phyloP scores from a whole-genome alignment of 73 alveolate species.

The Paramecium sonneborni region DNA sequence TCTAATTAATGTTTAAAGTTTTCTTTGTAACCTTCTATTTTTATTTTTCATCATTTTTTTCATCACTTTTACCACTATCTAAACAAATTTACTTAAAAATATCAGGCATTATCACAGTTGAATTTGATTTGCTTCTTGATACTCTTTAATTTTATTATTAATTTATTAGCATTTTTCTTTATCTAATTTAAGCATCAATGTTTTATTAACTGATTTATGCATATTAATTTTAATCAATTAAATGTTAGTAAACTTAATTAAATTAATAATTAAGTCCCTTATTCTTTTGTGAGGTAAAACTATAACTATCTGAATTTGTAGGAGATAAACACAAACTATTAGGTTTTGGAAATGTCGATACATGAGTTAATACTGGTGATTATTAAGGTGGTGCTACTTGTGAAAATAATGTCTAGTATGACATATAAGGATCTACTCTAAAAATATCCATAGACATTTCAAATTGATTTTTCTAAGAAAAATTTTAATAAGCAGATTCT shows the following conservation, averaged over 20 bases:
- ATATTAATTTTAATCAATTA: constrained; percentile 48
- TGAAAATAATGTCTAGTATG: neutral
- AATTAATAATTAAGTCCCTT: neutral
- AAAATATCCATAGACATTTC: constrained; percentile 20
- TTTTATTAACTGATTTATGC: neutral
- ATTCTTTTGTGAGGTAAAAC: neutral
- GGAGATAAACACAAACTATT: constrained; percentile 39
- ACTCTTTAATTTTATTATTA: constrained; percentile 10
- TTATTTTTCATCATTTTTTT: constrained; percentile 11
- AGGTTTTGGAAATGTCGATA: neutral
- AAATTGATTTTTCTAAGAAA: neutral
- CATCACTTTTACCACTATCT: constrained; percentile 5
- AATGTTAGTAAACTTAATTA: neutral
- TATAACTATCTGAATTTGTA: constrained; percentile 24
- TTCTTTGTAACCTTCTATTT: neutral
- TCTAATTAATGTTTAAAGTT: neutral
- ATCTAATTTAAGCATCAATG: constrained; percentile 25
- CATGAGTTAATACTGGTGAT: constrained; percentile 34
- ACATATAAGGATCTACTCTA: constrained; percentile 25
- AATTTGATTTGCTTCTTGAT: constrained; percentile 20
- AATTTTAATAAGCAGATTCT: constrained; percentile 23
- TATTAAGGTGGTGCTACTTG: constrained; percentile 18
- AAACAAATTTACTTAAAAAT: neutral
- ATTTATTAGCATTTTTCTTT: neutral
- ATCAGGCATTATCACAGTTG: constrained; percentile 25